Evolutionary conservation across 2,329 filamentous ascomycete species (phyloP).

Genomic region (Penicillium concentricum): DNA sequence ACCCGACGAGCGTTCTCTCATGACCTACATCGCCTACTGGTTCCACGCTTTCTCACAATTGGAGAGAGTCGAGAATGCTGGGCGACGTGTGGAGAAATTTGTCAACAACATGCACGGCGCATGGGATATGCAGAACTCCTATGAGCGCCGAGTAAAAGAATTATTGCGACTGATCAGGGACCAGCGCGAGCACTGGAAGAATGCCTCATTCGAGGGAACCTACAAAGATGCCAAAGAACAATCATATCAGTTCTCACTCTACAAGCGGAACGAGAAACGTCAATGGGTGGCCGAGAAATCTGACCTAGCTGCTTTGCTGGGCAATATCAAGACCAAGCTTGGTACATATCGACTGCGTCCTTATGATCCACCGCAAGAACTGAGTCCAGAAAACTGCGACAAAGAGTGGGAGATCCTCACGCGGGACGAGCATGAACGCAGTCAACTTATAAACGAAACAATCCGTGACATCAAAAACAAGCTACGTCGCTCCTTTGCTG

Average conservation of each 20-base stretch:
- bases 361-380: constrained; percentile 82
- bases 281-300: constrained; percentile 98
- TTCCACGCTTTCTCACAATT: constrained; percentile 99
- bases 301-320: constrained; percentile 84
- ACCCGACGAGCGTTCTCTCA: constrained; percentile 92
- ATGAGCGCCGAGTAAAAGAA: constrained; percentile 84
- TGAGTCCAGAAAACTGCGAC: constrained; percentile 80
- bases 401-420: constrained; percentile 77
- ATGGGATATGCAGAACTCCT: constrained; percentile 99
- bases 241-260: constrained; percentile 74
- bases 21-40: constrained; percentile 99
- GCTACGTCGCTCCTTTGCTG: constrained; percentile 86
- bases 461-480: constrained; percentile 98
- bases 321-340: constrained; percentile 98
- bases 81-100: constrained; percentile 94
- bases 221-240: constrained; percentile 91
- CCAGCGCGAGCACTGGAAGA: constrained; percentile 74
- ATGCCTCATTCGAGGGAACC: constrained; percentile 81
- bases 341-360: constrained; percentile 89
- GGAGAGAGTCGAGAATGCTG: constrained; percentile 97
- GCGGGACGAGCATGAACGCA: constrained; percentile 80
- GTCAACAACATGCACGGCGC: constrained; percentile 98
- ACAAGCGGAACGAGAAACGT: constrained; percentile 87
- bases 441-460: constrained; percentile 94
- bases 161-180: constrained; percentile 71